phyloP scores from a whole-genome alignment of 306 rosid genomes.

The Trifolium fragiferum region DNA sequence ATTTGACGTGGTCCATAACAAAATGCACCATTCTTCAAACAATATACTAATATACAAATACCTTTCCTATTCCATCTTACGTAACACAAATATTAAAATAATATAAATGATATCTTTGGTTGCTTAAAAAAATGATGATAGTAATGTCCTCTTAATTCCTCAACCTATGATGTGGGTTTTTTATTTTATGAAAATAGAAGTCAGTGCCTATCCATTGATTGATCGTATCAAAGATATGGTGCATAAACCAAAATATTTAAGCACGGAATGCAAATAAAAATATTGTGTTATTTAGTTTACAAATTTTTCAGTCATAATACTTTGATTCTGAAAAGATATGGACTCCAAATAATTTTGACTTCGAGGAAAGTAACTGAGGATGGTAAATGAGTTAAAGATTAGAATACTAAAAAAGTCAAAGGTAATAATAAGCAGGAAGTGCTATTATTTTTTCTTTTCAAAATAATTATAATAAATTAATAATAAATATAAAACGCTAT shows the following conservation, averaged over 20 bases:
- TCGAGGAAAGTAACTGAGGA: too few relatives aligned
- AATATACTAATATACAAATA: background rate
- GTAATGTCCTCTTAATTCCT: slow-evolving; percentile 35
- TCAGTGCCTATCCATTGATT: slow-evolving; percentile 45
- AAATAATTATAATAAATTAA: too few relatives aligned
- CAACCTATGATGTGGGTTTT: slow-evolving; percentile 11
- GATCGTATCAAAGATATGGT: slow-evolving; percentile 46
- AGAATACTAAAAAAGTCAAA: too few relatives aligned
- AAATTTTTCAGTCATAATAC: background rate
- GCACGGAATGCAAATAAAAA: background rate
- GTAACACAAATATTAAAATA: slow-evolving; percentile 4
- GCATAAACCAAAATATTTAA: slow-evolving; percentile 26
- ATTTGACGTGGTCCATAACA: background rate
- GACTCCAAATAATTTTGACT: background rate
- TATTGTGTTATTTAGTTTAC: background rate
- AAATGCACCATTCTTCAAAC: slow-evolving; percentile 19
- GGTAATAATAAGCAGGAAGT: too few relatives aligned
- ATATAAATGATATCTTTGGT: background rate
- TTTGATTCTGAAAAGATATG: background rate
- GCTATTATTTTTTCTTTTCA: too few relatives aligned
- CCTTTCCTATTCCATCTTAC: slow-evolving; percentile 36
- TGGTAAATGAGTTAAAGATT: too few relatives aligned
- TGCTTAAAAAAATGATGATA: background rate
- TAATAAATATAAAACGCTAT: too few relatives aligned
- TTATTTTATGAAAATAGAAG: slow-evolving; percentile 25